Evolutionary conservation across 2,329 filamentous ascomycete species (phyloP).

Genomic region (Chrysosporium queenslandicum): DNA sequence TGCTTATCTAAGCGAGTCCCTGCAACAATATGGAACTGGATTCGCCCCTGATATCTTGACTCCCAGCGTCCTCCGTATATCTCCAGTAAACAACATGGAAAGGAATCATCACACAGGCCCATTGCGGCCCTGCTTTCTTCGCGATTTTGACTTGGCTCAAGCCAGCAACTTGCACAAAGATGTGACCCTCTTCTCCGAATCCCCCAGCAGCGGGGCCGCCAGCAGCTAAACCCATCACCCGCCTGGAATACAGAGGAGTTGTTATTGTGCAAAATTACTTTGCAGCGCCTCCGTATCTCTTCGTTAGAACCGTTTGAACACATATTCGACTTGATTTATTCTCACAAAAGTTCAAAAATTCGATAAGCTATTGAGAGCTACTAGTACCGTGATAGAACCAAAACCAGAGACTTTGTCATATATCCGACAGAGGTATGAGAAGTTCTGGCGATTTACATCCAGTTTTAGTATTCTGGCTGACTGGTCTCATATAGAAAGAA

Average conservation of each 20-base stretch:
- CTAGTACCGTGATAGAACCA: neutral
- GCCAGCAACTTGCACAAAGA: constrained; percentile 11
- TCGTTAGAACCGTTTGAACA: neutral
- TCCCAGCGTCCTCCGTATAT: neutral
- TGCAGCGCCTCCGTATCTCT: constrained; percentile 5
- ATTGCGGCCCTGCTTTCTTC: constrained; percentile 7
- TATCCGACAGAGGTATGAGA: neutral
- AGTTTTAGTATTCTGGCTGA: neutral
- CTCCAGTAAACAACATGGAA: constrained; percentile 15
- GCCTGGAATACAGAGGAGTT: constrained; percentile 8
- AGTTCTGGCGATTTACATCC: neutral
- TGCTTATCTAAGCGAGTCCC: neutral
- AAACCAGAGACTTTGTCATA: neutral
- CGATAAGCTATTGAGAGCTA: neutral
- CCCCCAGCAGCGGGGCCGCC: constrained; percentile 29
- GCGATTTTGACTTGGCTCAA: constrained; percentile 1
- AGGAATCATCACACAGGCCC: constrained; percentile 10
- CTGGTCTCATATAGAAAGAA: neutral
- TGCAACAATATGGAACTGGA: neutral
- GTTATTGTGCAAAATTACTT: constrained; percentile 1
- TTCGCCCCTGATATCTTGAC: neutral
- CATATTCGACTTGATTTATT: neutral
- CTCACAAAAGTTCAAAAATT: neutral
- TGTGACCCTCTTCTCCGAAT: constrained; percentile 17
- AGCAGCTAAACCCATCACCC: constrained; percentile 16